Conservation (phyloP, 352 stramenopile genomes). For the Globisporangium cystogenes region DNA sequence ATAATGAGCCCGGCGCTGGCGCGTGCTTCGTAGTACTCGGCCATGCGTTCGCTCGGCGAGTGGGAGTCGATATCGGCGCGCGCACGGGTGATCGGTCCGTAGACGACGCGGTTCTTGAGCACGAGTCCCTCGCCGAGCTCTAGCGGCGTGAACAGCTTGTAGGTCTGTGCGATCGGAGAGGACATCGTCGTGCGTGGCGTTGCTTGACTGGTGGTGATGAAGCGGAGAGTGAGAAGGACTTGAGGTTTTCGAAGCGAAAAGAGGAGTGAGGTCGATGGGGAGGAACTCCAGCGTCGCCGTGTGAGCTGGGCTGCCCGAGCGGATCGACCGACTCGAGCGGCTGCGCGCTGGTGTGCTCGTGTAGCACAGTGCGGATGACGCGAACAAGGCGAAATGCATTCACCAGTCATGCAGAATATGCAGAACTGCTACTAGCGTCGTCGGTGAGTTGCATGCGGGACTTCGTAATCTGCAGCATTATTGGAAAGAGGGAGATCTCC, state of each 20-base stretch:
- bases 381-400: background rate
- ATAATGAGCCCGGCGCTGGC: slow-evolving; percentile 7
- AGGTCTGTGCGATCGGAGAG: background rate
- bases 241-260: background rate
- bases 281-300: background rate
- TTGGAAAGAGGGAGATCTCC: no score
- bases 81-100: background rate
- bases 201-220: background rate
- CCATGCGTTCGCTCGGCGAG: slow-evolving; percentile 2
- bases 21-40: slow-evolving; percentile 7
- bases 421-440: background rate
- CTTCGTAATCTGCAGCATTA: background rate
- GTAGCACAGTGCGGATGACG: background rate
- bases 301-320: background rate
- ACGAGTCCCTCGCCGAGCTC: background rate
- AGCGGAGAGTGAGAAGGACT: background rate
- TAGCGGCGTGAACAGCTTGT: background rate
- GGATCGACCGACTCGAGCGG: background rate
- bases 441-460: no score
- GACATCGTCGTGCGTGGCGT: background rate
- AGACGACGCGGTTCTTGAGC: slow-evolving; percentile 3
- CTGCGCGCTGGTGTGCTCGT: no score
- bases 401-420: background rate
- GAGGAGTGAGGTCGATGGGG: background rate
- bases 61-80: background rate